These are phyloP conservation scores for Papiliotrema fonsecae DNA, from an alignment of 1,284 basidiomycete genomes.

Conservation along the genomic window DNA sequence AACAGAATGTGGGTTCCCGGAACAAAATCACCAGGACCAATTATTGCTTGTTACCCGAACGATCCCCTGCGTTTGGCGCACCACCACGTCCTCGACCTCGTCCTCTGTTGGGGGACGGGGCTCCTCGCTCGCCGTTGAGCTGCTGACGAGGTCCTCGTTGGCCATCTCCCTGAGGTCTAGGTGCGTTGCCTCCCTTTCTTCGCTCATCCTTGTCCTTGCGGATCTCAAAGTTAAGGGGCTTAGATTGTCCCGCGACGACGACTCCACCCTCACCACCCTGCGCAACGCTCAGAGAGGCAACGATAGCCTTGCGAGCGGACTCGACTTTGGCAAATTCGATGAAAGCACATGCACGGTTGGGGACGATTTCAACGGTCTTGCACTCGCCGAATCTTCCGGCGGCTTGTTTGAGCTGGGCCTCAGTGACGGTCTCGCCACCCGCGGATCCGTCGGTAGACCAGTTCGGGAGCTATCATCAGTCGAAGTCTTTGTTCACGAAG, in stretches of 20 bases:
- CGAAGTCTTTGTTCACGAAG: neutral
- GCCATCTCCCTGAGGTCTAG: conserved; percentile 6
- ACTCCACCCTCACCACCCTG: conserved; percentile 87
- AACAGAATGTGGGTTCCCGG: too few relatives aligned
- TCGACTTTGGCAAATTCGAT: conserved; percentile 80
- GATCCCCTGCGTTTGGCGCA: neutral
- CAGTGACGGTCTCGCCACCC: conserved; percentile 68
- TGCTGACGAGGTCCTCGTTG: neutral
- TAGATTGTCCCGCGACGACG: conserved; percentile 58
- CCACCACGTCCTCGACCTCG: conserved; percentile 8
- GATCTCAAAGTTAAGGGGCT: conserved; percentile 74
- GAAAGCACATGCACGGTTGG: conserved; percentile 87
- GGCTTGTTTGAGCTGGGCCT: conserved; percentile 56
- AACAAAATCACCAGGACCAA: neutral
- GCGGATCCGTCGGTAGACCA: conserved; percentile 49
- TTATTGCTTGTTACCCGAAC: neutral
- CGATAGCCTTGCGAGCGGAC: conserved; percentile 76
- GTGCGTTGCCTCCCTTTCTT: conserved; percentile 16
- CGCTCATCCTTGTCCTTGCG: conserved; percentile 81
- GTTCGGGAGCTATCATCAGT: conserved; percentile 42
- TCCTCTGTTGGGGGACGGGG: conserved; percentile 3
- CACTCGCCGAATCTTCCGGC: conserved; percentile 78
- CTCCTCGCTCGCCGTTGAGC: conserved; percentile 6
- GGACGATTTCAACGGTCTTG: conserved; percentile 84
- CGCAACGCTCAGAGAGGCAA: conserved; percentile 58